These are phyloP conservation scores for Fusarium decemcellulare DNA, from an alignment of 2,329 filamentous ascomycete species.

Conservation along the genomic window DNA sequence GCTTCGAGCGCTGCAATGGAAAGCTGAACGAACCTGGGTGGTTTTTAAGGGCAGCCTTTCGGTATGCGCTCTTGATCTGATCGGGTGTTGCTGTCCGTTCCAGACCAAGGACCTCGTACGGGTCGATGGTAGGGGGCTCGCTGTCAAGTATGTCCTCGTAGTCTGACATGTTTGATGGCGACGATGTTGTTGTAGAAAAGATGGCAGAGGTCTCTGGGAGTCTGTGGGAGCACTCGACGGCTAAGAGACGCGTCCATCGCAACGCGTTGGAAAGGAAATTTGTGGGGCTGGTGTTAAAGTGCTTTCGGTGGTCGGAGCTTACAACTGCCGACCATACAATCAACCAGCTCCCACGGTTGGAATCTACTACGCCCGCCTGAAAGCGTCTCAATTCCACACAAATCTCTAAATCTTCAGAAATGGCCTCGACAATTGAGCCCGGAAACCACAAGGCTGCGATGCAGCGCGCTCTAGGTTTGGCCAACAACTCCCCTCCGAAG, in stretches of 20 bases:
- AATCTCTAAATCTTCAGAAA: conserved; percentile 19
- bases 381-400: not conserved
- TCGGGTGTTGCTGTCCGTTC: conserved; percentile 79
- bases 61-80: conserved; percentile 91
- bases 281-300: conserved; percentile 44
- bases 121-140: conserved; percentile 76
- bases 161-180: conserved; percentile 58
- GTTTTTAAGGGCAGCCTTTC: conserved; percentile 88
- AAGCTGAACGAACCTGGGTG: conserved; percentile 77
- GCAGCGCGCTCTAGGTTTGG: conserved; percentile 80
- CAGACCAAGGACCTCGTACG: conserved; percentile 85
- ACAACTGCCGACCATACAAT: conserved; percentile 22
- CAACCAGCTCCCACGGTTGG: not conserved
- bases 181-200: conserved; percentile 25
- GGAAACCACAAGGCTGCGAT: conserved; percentile 69
- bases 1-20: not conserved
- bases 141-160: conserved; percentile 67
- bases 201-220: conserved; percentile 8
- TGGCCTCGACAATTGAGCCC: conserved; percentile 40
- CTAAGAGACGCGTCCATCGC: conserved; percentile 36
- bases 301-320: conserved; percentile 42
- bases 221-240: not conserved
- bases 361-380: not conserved
- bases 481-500: conserved; percentile 84
- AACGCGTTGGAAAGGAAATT: conserved; percentile 32